A percentile compares a stretch with the other conserved stretches of the same genome.
These are phyloP conservation scores for Diplodia sapinea DNA, from an alignment of 2,329 filamentous ascomycete species.

Conservation along the genomic window DNA sequence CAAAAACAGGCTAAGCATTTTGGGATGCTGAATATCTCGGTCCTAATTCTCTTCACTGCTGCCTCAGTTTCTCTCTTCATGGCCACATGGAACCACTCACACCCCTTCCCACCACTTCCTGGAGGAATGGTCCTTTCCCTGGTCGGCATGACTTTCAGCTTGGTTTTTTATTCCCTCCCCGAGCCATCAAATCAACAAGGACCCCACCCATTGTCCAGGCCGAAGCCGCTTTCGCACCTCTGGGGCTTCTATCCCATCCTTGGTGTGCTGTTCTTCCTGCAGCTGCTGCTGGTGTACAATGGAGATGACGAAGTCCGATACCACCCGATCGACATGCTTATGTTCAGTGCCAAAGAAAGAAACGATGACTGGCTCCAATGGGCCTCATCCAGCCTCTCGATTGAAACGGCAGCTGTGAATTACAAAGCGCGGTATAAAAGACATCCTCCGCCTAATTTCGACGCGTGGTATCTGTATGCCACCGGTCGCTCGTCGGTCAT, in stretches of 20 bases:
- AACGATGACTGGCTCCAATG: slow-evolving; percentile 58
- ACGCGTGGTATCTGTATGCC: slow-evolving; percentile 65
- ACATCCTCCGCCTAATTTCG: slow-evolving; percentile 65
- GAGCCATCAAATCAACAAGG: not conserved
- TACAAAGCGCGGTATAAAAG: slow-evolving; percentile 61
- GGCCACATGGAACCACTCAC: slow-evolving; percentile 16
- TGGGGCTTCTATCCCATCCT: slow-evolving; percentile 39
- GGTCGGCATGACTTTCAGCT: not conserved
- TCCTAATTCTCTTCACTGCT: slow-evolving; percentile 12
- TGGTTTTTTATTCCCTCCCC: slow-evolving; percentile 1
- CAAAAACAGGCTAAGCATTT: not conserved
- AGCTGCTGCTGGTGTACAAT: slow-evolving; percentile 50
- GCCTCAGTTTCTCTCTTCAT: slow-evolving; percentile 4
- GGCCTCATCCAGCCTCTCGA: slow-evolving; percentile 54
- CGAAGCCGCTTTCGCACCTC: not conserved
- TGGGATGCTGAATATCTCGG: slow-evolving; percentile 9
- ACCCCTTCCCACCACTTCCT: slow-evolving; percentile 24
- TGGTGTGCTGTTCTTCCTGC: slow-evolving; percentile 51
- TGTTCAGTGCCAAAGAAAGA: slow-evolving; percentile 55
- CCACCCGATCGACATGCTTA: slow-evolving; percentile 63
- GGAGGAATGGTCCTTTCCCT: slow-evolving; percentile 6
- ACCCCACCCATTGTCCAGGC: not conserved
- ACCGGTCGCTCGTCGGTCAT: slow-evolving; percentile 57
- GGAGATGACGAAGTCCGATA: slow-evolving; percentile 45
- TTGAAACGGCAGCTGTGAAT: slow-evolving; percentile 57